These are phyloP conservation scores for Mycena floridula DNA, from an alignment of 768 basidiomycete species.

Conservation along the genomic window DNA sequence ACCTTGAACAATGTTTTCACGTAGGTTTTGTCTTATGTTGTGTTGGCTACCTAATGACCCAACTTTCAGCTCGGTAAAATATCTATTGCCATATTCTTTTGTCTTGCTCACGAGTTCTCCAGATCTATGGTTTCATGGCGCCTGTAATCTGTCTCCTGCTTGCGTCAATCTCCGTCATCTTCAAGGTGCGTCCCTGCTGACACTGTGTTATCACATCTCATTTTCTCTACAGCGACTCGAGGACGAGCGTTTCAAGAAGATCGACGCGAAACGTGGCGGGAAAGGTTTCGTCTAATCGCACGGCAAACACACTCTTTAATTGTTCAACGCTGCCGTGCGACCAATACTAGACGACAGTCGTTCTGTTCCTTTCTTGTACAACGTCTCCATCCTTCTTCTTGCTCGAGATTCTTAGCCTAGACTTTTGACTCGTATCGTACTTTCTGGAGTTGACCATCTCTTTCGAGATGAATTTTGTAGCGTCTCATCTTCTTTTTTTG, in stretches of 20 bases:
- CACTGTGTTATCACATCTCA: slow-evolving; percentile 7
- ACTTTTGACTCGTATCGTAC: no score
- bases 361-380: no score
- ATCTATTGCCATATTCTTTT: neutral
- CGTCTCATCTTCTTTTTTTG: no score
- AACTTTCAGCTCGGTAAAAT: no score
- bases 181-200: slow-evolving; percentile 41
- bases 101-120: slow-evolving; percentile 6
- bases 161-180: slow-evolving; percentile 82
- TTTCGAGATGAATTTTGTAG: no score
- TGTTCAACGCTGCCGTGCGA: no score
- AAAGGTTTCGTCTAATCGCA: slow-evolving; percentile 71
- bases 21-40: slow-evolving; percentile 35
- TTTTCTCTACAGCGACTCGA: slow-evolving; percentile 55
- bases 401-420: no score
- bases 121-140: slow-evolving; percentile 82
- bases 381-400: no score
- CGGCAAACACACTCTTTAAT: no score
- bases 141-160: slow-evolving; percentile 71
- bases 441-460: no score
- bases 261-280: slow-evolving; percentile 85
- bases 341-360: no score
- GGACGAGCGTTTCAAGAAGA: slow-evolving; percentile 80
- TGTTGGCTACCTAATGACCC: slow-evolving; percentile 4
- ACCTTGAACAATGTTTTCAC: slow-evolving; percentile 82